Percentiles rank a stretch among this genome's conserved stretches.
These are phyloP conservation scores for Orbilia javanica DNA, from an alignment of 2,329 filamentous ascomycete genomes.

Conservation along the genomic window DNA sequence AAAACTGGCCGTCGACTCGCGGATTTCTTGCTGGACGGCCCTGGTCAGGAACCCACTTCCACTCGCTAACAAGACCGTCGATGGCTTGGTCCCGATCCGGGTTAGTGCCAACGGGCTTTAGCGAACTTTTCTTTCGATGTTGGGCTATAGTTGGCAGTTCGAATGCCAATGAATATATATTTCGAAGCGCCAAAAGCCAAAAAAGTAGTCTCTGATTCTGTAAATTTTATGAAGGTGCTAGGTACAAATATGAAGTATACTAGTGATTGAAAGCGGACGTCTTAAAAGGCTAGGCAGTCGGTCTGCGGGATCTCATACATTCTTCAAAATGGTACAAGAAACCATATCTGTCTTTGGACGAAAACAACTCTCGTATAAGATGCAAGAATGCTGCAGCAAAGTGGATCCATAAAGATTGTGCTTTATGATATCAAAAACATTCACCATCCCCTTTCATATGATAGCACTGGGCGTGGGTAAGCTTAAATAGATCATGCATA, in stretches of 20 bases:
- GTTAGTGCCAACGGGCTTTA: constrained; percentile 1
- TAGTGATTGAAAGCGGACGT: no score
- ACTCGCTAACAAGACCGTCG: background rate
- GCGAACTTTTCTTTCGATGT: no score
- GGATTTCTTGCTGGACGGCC: constrained; percentile 7
- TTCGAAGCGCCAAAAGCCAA: background rate
- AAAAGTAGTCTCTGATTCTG: background rate
- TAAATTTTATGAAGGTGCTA: background rate
- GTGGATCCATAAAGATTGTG: background rate
- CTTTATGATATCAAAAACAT: background rate
- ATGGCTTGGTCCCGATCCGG: constrained; percentile 7
- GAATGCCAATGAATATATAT: background rate
- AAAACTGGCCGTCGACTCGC: constrained; percentile 24
- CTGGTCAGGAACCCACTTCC: constrained; percentile 6
- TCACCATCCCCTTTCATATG: background rate
- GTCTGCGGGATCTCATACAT: no score
- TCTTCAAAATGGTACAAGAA: no score
- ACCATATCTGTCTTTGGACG: background rate
- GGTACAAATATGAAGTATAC: no score
- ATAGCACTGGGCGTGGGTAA: background rate
- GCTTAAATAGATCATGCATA: background rate
- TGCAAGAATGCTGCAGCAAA: background rate
- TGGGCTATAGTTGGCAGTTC: background rate
- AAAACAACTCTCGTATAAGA: background rate
- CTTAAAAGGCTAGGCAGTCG: background rate